A percentile compares a stretch with the other conserved stretches of the same genome.
Evolutionary conservation across 1,139 yeast species (phyloP).

Genomic region (Geotrichum cucujoidarum): DNA sequence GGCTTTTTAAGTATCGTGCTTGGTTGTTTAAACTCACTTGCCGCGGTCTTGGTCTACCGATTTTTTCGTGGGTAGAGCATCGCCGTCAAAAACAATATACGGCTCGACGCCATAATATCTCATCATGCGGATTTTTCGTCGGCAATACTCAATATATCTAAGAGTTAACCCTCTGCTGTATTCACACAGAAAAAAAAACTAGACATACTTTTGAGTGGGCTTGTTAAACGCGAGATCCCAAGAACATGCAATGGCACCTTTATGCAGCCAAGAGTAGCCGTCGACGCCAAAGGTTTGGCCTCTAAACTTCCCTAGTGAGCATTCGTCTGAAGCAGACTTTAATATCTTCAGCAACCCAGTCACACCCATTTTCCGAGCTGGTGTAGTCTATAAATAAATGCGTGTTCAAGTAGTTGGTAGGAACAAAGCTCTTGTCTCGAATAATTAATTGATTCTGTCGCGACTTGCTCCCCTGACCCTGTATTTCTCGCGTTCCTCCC

Average conservation of each 20-base stretch:
- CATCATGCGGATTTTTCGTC: constrained; percentile 63
- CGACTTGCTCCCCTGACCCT: not conserved
- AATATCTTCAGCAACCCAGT: constrained; percentile 70
- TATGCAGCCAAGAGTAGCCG: constrained; percentile 95
- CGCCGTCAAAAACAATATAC: constrained; percentile 92
- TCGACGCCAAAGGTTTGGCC: constrained; percentile 87
- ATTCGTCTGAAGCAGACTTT: constrained; percentile 62
- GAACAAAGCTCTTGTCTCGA: too few relatives aligned
- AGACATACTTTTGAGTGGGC: constrained; percentile 58
- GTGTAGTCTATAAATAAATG: constrained; percentile 51
- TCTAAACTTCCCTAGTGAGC: constrained; percentile 53
- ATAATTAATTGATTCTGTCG: too few relatives aligned
- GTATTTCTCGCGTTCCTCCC: not conserved
- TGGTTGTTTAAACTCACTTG: constrained; percentile 23
- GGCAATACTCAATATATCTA: constrained; percentile 45
- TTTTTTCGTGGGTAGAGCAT: constrained; percentile 71
- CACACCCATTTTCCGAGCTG: constrained; percentile 40
- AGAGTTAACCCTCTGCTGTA: not conserved
- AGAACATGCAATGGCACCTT: constrained; percentile 79
- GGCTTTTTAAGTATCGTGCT: too few relatives aligned
- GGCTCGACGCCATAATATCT: constrained; percentile 67
- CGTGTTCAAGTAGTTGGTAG: not conserved
- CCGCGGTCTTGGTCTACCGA: constrained; percentile 67
- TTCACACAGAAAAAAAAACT: not conserved
- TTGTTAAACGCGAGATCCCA: constrained; percentile 68